phyloP scores from a whole-genome alignment of 2,329 filamentous ascomycete species.

The Shiraia sp. region DNA sequence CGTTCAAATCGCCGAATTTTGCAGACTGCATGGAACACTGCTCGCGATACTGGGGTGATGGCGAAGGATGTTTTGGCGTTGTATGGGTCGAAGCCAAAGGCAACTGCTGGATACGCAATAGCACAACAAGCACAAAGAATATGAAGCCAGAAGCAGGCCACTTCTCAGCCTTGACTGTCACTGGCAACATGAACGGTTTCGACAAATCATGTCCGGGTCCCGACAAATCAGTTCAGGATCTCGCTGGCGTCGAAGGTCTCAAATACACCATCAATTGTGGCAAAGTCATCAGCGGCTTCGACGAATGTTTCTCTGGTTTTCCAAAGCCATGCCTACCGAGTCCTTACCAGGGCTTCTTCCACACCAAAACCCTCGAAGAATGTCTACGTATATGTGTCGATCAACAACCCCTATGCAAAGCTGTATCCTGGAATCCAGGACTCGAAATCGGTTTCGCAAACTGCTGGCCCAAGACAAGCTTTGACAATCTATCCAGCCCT shows the following conservation, averaged over 20 bases:
- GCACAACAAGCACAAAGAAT: constrained; percentile 16
- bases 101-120: constrained; percentile 36
- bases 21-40: constrained; percentile 37
- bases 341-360: constrained; percentile 29
- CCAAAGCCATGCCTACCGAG: constrained; percentile 17
- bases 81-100: constrained; percentile 23
- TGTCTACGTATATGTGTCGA: constrained; percentile 33
- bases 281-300: constrained; percentile 24
- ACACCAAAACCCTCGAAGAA: constrained; percentile 30
- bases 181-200: constrained; percentile 18
- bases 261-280: constrained; percentile 35
- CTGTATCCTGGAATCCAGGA: constrained; percentile 32
- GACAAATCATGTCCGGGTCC: constrained; percentile 25
- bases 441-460: constrained; percentile 39
- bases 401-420: constrained; percentile 34
- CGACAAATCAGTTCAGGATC: constrained; percentile 25
- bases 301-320: constrained; percentile 26
- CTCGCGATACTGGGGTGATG: constrained; percentile 33
- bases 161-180: constrained; percentile 26
- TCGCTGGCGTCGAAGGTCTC: constrained; percentile 25
- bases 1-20: constrained; percentile 22
- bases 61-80: constrained; percentile 37
- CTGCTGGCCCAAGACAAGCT: constrained; percentile 35
- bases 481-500: constrained; percentile 12
- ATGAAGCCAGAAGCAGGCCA: constrained; percentile 16